Conservation (phyloP, 169 alveolate species). For the Plasmodium inui region DNA sequence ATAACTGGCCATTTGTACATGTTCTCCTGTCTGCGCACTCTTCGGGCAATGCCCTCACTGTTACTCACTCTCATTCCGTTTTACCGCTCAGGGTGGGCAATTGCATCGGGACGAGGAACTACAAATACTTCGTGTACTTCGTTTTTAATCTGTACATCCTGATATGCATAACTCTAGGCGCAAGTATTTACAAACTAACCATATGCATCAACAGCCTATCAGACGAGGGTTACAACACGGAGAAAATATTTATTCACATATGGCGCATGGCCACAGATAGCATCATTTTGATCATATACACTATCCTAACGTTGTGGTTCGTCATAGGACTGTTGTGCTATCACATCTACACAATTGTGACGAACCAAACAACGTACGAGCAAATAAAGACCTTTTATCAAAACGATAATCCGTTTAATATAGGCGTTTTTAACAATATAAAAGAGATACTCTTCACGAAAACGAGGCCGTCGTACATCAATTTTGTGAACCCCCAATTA, state of each 20-base stretch:
- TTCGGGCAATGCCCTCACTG: not conserved
- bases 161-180: slow-evolving; percentile 60
- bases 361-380: slow-evolving; percentile 89
- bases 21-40: not conserved
- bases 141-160: slow-evolving; percentile 76
- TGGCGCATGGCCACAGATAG: slow-evolving; percentile 74
- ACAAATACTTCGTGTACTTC: slow-evolving; percentile 82
- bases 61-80: not conserved
- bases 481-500: slow-evolving; percentile 52
- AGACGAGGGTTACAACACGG: slow-evolving; percentile 31
- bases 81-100: slow-evolving; percentile 82
- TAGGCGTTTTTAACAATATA: slow-evolving; percentile 79
- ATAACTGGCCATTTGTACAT: not conserved
- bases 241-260: slow-evolving; percentile 66
- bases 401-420: slow-evolving; percentile 84
- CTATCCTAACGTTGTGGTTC: slow-evolving; percentile 84
- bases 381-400: slow-evolving; percentile 83
- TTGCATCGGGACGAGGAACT: slow-evolving; percentile 92
- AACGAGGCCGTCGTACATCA: slow-evolving; percentile 50
- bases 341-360: slow-evolving; percentile 82
- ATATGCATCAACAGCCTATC: slow-evolving; percentile 60
- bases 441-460: slow-evolving; percentile 78
- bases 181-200: slow-evolving; percentile 73
- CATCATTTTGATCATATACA: slow-evolving; percentile 61
- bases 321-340: slow-evolving; percentile 84